Evolutionary conservation across 2,329 filamentous ascomycete genomes (phyloP).

Genomic region (Ophiostoma novo-ulmi): DNA sequence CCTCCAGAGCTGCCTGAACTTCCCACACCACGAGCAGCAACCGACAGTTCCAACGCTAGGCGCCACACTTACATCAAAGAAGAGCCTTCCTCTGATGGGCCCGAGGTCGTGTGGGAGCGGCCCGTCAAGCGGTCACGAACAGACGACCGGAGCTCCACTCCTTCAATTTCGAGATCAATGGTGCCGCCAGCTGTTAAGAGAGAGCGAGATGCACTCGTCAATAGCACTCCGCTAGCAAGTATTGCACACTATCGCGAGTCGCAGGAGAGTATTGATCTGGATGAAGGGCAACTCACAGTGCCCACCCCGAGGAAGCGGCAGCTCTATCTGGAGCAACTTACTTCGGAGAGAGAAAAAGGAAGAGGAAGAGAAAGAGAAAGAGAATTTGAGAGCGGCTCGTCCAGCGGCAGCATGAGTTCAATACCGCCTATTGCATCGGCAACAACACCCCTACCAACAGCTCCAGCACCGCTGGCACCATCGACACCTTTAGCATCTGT

Average conservation of each 20-base stretch:
- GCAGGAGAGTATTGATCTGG: slow-evolving; percentile 58
- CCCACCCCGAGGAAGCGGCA: slow-evolving; percentile 41
- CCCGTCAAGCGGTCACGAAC: slow-evolving; percentile 45
- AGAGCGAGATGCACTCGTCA: neutral
- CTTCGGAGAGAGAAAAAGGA: neutral
- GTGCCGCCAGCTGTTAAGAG: neutral
- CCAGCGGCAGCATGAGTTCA: neutral
- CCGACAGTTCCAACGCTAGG: neutral
- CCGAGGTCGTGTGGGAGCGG: slow-evolving; percentile 48
- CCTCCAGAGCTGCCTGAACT: slow-evolving; percentile 12
- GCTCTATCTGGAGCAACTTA: slow-evolving; percentile 10
- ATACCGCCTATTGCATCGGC: neutral
- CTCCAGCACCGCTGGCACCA: neutral
- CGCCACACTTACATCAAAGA: slow-evolving; percentile 37
- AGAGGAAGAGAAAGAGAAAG: too few species aligned
- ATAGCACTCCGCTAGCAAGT: neutral
- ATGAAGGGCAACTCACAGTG: slow-evolving; percentile 42
- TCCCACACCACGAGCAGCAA: slow-evolving; percentile 16
- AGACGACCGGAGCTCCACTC: slow-evolving; percentile 24
- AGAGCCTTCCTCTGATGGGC: slow-evolving; percentile 52
- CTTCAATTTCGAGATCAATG: neutral
- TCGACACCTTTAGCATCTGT: slow-evolving; percentile 16
- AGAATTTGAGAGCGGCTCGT: too few species aligned
- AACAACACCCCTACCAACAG: neutral
- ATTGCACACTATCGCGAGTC: slow-evolving; percentile 28